These are phyloP conservation scores for Cornus controversa DNA, from an alignment of 148 eudicot species.

Conservation along the genomic window DNA sequence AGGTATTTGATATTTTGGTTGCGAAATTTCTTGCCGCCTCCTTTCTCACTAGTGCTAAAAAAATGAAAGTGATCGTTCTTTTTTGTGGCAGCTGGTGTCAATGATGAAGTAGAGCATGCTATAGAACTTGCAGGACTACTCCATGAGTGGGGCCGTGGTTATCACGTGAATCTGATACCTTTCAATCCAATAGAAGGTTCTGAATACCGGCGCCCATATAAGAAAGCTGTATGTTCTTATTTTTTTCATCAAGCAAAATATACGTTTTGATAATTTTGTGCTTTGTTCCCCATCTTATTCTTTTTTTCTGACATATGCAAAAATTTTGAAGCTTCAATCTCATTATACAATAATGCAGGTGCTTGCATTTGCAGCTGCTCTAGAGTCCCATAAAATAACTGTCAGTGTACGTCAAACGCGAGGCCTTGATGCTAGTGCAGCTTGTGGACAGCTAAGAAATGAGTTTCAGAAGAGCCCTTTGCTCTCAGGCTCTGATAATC, in stretches of 20 bases:
- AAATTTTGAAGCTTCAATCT: background rate
- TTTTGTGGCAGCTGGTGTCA: slow-evolving; percentile 80
- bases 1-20: slow-evolving; percentile 47
- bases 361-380: slow-evolving; percentile 65
- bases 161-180: slow-evolving; percentile 97
- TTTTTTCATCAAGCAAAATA: background rate
- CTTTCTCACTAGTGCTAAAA: background rate
- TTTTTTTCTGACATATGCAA: background rate
- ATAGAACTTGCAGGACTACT: slow-evolving; percentile 82
- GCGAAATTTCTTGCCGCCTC: background rate
- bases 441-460: slow-evolving; percentile 94
- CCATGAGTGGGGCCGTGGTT: slow-evolving; percentile 88
- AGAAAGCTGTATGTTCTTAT: slow-evolving; percentile 56
- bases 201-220: slow-evolving; percentile 78
- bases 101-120: slow-evolving; percentile 85
- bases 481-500: slow-evolving; percentile 27
- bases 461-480: slow-evolving; percentile 87
- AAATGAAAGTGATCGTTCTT: background rate
- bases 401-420: slow-evolving; percentile 90
- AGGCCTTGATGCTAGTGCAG: slow-evolving; percentile 96
- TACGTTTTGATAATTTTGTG: background rate
- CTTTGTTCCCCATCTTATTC: background rate
- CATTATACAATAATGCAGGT: slow-evolving; percentile 32
- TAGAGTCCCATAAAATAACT: slow-evolving; percentile 78
- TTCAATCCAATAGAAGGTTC: slow-evolving; percentile 94